phyloP scores from a whole-genome alignment of 371 early-diverging fungal species.

The Mortierella sp. region DNA sequence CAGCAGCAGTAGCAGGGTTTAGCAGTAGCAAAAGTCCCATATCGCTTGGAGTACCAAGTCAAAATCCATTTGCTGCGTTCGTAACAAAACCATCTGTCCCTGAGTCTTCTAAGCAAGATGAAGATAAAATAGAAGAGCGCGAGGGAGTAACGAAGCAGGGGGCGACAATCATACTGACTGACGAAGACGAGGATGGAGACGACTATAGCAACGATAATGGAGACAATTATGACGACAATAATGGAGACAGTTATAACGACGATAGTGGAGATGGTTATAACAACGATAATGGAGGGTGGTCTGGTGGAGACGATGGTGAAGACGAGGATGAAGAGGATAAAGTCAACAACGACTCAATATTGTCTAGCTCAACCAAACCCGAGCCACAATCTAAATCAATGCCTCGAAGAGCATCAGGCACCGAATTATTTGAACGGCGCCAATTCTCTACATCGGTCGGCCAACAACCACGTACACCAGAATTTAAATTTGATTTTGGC shows the following conservation, averaged over 20 bases:
- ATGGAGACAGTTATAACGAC: neutral
- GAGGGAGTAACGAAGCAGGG: neutral
- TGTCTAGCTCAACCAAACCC: too few relatives aligned
- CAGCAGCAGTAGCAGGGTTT: neutral
- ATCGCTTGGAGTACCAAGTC: neutral
- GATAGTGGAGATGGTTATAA: neutral
- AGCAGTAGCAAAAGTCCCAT: neutral
- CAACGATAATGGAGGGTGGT: neutral
- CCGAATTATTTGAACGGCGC: slow-evolving; percentile 1
- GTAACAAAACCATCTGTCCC: neutral
- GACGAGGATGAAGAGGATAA: neutral
- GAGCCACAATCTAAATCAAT: neutral
- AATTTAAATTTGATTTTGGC: neutral
- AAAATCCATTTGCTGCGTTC: slow-evolving; percentile 3
- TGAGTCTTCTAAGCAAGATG: neutral
- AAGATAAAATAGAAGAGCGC: neutral
- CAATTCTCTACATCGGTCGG: neutral
- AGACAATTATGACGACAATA: neutral
- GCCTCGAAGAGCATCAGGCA: neutral
- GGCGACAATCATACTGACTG: neutral
- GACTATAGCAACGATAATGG: neutral
- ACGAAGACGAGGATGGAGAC: neutral
- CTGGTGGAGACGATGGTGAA: neutral
- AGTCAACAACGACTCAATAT: neutral
- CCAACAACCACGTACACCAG: neutral